These are phyloP conservation scores for Hamigera avellanea DNA, from an alignment of 495 filamentous ascomycete species.

Conservation along the genomic window DNA sequence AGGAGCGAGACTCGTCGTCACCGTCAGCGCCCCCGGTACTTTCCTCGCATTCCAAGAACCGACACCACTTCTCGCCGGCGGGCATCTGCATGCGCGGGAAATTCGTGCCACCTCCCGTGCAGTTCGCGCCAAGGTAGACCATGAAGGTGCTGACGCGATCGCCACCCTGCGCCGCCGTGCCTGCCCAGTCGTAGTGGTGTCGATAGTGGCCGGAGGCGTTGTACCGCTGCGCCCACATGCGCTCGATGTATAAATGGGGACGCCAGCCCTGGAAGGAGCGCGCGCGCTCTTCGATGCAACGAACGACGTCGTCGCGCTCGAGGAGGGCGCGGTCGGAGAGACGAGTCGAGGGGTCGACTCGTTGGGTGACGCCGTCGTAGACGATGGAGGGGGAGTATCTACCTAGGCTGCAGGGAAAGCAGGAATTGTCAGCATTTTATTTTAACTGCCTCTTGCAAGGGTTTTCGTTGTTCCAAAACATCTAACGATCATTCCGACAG, in stretches of 20 bases:
- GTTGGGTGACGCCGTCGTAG: constrained; percentile 33
- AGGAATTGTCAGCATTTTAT: neutral
- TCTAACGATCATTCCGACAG: no score
- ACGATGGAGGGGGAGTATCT: constrained; percentile 45
- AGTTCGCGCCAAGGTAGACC: constrained; percentile 49
- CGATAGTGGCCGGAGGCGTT: constrained; percentile 44
- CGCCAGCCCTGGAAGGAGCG: constrained; percentile 60
- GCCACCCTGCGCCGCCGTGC: constrained; percentile 25
- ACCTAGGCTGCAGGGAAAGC: constrained; percentile 18
- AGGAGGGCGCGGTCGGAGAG: constrained; percentile 48
- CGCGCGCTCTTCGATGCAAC: constrained; percentile 59
- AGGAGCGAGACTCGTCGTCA: neutral
- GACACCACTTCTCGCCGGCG: constrained; percentile 39
- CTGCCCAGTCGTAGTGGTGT: constrained; percentile 49
- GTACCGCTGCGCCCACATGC: constrained; percentile 51
- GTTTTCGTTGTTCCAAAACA: constrained; percentile 3
- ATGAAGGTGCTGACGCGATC: constrained; percentile 47
- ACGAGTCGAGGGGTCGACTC: constrained; percentile 35
- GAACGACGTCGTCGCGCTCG: constrained; percentile 45
- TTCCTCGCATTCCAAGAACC: constrained; percentile 46
- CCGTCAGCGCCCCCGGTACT: neutral
- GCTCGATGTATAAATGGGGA: constrained; percentile 46
- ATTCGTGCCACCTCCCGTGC: constrained; percentile 50
- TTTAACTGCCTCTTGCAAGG: no score
- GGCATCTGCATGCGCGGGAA: constrained; percentile 41